Base-by-base conservation (phyloP, 805 yeast species). In the Saccharomycopsis javanensis region DNA sequence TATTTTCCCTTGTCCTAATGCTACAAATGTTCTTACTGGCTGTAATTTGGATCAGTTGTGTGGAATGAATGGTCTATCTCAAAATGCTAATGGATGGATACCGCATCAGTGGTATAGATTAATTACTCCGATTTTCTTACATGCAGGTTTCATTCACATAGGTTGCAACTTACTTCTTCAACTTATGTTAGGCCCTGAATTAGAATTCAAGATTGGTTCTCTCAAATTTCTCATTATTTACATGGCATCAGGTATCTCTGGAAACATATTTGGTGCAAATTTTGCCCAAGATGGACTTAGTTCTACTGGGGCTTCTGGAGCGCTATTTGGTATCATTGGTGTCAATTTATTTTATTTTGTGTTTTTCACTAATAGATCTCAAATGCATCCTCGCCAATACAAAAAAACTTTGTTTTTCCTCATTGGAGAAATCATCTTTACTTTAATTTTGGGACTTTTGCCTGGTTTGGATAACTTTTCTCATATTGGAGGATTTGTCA, bases 381-480 rank as follows among this genome's bases (percentile, higher is more conserved):
- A 77, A 60, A 70, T 71, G 56, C 69, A 76, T 16, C 75, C 77
- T 25, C 72, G 73, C 27, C 72, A 72, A 50, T 86, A 80, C 60
- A 71, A 70, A 35, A 64, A 76, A 5, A 72, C 77, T 34, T 68
- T 85, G 11, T 52, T 67, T 23, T 71, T 77, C 13, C 76, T 81
- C 69, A 59, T 82, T n/a, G 69, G 71, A 8, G 89, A 85, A 65
- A 75, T 85, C 37, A 64, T 83, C 11, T 72, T 83, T 4, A 75
- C 83, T 38, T 74, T 85, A 51, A 85, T 78, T 5, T 69, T 85
- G 18, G 91, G 91, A 0, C 70, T 85, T 18, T 69, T 85, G 15
- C 91, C 91, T 0, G 91, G 91, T 0, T 66, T 85, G 55, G 91
- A 85, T 67, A 85, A 85, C 66, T 85, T 85, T 64, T 76, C 86